Evolutionary conservation across 306 rosid genomes (phyloP).

Genomic region (Vigna reflexopilosa): DNA sequence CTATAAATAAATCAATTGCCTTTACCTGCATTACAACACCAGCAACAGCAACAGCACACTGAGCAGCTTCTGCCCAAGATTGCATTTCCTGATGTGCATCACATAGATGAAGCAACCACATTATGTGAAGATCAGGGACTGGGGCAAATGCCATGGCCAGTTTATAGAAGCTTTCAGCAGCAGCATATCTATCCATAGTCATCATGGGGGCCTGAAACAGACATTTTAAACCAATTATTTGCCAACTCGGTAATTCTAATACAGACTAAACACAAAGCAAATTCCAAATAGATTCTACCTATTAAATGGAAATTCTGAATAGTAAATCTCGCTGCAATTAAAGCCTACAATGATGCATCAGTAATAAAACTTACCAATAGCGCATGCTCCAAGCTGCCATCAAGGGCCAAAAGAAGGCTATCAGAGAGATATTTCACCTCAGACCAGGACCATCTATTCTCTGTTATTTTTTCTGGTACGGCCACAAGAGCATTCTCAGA

Average conservation of each 20-base stretch:
- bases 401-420: constrained; percentile 93
- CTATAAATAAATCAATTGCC: constrained; percentile 19
- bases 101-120: constrained; percentile 98
- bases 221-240: background rate
- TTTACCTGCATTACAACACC: constrained; percentile 98
- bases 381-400: constrained; percentile 96
- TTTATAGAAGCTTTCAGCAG: constrained; percentile 92
- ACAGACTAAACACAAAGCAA: background rate
- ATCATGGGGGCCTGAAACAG: constrained; percentile 76
- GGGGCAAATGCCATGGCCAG: constrained; percentile 99
- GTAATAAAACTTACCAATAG: constrained; percentile 71
- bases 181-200: constrained; percentile 96
- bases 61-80: constrained; percentile 99
- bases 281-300: background rate
- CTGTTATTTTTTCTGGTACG: constrained; percentile 72
- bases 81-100: constrained; percentile 99
- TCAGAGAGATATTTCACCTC: constrained; percentile 87
- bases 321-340: constrained; percentile 1
- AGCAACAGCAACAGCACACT: constrained; percentile 98
- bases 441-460: constrained; percentile 94
- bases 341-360: constrained; percentile 20
- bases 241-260: background rate
- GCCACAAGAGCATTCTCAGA: constrained; percentile 69
- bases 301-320: background rate
- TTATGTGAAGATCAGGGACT: constrained; percentile 98